phyloP scores from a whole-genome alignment of 352 stramenopile genomes.

The Phytopythium litorale region DNA sequence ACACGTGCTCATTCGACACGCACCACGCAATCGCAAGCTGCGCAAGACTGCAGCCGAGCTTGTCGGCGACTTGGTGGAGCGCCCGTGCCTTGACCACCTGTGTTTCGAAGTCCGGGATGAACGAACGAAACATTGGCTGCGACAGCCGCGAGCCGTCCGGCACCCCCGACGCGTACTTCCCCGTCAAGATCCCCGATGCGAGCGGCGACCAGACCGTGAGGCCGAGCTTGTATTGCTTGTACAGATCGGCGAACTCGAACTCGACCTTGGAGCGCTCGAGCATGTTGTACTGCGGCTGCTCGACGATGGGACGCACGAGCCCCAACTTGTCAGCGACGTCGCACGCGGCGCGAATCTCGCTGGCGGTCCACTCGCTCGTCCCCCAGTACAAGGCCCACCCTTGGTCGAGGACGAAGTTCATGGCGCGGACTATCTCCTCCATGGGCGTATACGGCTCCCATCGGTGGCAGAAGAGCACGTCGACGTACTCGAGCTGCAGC shows the following conservation, averaged over 20 bases:
- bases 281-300: conserved; percentile 4
- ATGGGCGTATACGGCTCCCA: conserved; percentile 23
- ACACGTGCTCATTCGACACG: neutral
- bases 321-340: neutral
- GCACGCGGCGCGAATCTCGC: neutral
- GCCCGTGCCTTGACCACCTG: neutral
- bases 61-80: neutral
- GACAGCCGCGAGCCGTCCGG: neutral
- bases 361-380: conserved; percentile 33
- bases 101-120: neutral
- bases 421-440: conserved; percentile 38
- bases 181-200: conserved; percentile 35
- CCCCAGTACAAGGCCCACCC: conserved; percentile 35
- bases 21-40: neutral
- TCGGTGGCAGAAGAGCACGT: conserved; percentile 25
- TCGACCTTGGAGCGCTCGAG: conserved; percentile 20
- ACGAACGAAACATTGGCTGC: neutral
- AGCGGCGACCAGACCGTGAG: conserved; percentile 46
- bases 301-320: conserved; percentile 1
- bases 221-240: conserved; percentile 40
- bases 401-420: conserved; percentile 29
- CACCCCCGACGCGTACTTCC: conserved; percentile 17
- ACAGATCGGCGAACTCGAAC: conserved; percentile 35
- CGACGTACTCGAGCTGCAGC: neutral
- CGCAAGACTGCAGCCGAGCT: neutral